Conservation (phyloP, 31 red algal species). For the Porphyra umbilicalis region DNA sequence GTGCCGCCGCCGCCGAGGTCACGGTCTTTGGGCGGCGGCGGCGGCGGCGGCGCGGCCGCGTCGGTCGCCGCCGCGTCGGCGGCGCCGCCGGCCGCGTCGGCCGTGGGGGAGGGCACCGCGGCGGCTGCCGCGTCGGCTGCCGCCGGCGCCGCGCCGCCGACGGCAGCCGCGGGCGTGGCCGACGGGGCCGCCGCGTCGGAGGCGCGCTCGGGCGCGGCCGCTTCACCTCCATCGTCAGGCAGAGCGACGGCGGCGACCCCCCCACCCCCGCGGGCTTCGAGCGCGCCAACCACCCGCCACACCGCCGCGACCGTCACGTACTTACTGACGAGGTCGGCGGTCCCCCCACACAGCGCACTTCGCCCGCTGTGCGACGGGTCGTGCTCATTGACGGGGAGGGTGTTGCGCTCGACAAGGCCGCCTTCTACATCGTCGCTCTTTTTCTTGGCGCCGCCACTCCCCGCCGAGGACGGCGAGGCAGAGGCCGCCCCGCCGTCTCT, state of each 20-base stretch:
- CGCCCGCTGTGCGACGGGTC: neutral
- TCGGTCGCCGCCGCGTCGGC: neutral
- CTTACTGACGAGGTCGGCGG: neutral
- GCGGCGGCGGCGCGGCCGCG: neutral
- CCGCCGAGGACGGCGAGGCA: no score
- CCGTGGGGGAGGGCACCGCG: no score
- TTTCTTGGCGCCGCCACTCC: neutral
- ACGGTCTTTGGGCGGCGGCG: neutral
- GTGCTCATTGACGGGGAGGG: neutral
- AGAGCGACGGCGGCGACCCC: neutral
- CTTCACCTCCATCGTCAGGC: neutral
- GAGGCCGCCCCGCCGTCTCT: no score
- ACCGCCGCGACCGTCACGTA: neutral
- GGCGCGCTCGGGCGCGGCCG: neutral
- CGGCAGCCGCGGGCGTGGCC: neutral
- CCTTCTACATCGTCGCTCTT: neutral
- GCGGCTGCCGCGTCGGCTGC: neutral
- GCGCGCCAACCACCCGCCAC: neutral
- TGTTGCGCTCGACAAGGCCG: neutral
- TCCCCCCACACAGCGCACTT: neutral
- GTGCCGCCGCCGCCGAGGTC: neutral
- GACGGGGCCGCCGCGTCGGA: neutral
- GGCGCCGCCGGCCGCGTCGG: no score
- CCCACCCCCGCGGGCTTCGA: neutral
- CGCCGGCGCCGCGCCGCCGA: neutral